phyloP scores from a whole-genome alignment of 176 grass and related monocot species.

The Oryza meridionalis region DNA sequence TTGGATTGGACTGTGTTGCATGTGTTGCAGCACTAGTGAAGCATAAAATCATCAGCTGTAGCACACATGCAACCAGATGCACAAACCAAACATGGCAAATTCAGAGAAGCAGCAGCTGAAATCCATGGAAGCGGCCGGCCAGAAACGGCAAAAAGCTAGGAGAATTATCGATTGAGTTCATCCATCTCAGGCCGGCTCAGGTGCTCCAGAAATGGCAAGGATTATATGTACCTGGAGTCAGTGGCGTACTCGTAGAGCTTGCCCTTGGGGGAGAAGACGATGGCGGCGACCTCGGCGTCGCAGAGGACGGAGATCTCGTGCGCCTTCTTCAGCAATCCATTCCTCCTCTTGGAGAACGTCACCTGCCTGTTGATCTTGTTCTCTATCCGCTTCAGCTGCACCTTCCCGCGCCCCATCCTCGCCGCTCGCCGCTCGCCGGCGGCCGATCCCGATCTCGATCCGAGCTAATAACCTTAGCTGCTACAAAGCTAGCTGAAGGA shows the following conservation, averaged over 20 bases:
- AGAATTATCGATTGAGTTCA: not conserved
- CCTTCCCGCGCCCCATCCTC: constrained; percentile 72
- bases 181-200: not conserved
- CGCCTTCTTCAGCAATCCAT: constrained; percentile 83
- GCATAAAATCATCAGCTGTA: constrained; percentile 26
- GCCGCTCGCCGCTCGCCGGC: no score
- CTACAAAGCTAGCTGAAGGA: not conserved
- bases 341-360: constrained; percentile 78
- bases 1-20: not conserved
- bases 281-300: constrained; percentile 70
- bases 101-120: constrained; percentile 10
- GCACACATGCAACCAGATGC: not conserved
- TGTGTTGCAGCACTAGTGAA: not conserved
- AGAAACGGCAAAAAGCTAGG: constrained; percentile 25
- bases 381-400: constrained; percentile 93
- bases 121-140: not conserved
- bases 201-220: not conserved
- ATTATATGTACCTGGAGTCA: not conserved
- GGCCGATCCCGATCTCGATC: not conserved
- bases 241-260: constrained; percentile 87
- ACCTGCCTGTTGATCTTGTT: constrained; percentile 87
- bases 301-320: constrained; percentile 89
- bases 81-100: not conserved
- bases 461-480: not conserved
- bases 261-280: constrained; percentile 81